A percentile compares a stretch with the other conserved stretches of the same genome.
phyloP scores from a whole-genome alignment of 2,329 filamentous ascomycete species.

The Epichloe coenophiala region DNA sequence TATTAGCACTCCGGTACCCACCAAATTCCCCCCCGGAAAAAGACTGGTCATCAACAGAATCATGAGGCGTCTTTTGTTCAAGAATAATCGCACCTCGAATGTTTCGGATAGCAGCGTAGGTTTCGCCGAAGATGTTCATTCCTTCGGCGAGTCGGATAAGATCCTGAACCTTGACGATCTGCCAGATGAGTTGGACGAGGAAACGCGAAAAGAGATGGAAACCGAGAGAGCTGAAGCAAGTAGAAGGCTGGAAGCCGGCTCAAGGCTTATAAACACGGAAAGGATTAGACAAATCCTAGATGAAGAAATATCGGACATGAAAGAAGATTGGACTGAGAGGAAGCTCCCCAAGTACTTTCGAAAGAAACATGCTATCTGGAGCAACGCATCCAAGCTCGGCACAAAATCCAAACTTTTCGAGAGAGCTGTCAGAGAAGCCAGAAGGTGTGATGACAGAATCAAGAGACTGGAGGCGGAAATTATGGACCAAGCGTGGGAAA shows the following conservation, averaged over 20 bases:
- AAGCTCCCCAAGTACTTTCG: conserved; percentile 41
- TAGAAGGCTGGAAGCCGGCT: conserved; percentile 15
- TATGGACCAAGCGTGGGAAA: conserved; percentile 36
- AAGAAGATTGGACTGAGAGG: conserved; percentile 41
- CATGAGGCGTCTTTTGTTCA: conserved; percentile 26
- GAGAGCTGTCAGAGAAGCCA: conserved; percentile 27
- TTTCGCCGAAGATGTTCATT: background rate
- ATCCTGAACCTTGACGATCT: conserved; percentile 29
- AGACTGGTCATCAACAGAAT: conserved; percentile 27
- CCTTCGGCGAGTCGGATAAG: conserved; percentile 18
- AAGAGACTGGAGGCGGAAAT: conserved; percentile 41
- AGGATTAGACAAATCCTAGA: conserved; percentile 41
- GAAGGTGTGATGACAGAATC: conserved; percentile 36
- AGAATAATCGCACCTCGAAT: conserved; percentile 10
- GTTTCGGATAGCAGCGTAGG: background rate
- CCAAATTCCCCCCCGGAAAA: conserved; percentile 24
- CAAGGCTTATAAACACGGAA: conserved; percentile 15
- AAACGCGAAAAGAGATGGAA: conserved; percentile 49
- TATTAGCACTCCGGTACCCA: conserved; percentile 16
- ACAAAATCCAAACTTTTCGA: conserved; percentile 26
- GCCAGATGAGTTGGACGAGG: conserved; percentile 30
- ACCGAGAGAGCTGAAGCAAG: conserved; percentile 15
- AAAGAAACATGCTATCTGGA: conserved; percentile 51
- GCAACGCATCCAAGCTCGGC: conserved; percentile 31
- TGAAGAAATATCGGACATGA: conserved; percentile 35